Evolutionary conservation across 108 stramenopile genomes (phyloP).

Genomic region (Pseudonitzschia delicatissima): DNA sequence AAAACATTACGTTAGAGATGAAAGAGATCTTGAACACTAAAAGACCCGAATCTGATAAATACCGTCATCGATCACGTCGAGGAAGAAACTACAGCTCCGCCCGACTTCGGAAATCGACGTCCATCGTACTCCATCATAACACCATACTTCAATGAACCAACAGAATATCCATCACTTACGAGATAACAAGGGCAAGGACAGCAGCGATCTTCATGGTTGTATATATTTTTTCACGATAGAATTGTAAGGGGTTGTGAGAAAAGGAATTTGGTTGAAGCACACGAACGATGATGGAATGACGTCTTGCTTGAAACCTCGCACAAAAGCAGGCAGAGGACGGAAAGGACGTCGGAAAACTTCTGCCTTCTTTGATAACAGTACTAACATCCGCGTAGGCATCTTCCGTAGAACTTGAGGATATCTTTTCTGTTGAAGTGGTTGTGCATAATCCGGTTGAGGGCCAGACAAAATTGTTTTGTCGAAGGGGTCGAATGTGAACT

Average conservation of each 20-base stretch:
- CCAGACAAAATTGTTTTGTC: no score
- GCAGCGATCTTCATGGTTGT: slow-evolving; percentile 76
- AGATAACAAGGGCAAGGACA: slow-evolving; percentile 73
- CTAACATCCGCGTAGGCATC: no score
- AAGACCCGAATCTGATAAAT: not conserved
- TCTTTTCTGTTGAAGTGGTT: no score
- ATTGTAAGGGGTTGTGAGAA: slow-evolving; percentile 5
- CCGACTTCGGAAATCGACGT: not conserved
- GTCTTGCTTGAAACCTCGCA: not conserved
- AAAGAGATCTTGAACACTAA: not conserved
- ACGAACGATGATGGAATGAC: not conserved
- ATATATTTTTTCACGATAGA: slow-evolving; percentile 8
- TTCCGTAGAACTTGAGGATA: no score
- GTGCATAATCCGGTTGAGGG: no score
- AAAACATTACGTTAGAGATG: not conserved
- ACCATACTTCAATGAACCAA: not conserved
- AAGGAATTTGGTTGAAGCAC: no score
- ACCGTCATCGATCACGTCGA: not conserved
- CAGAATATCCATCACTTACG: slow-evolving; percentile 56
- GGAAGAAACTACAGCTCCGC: not conserved
- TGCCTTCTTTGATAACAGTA: no score
- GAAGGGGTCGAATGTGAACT: no score
- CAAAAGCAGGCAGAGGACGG: not conserved
- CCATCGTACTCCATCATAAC: not conserved
- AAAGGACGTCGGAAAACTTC: not conserved